Evolutionary conservation across 805 yeast species (phyloP), one percentile per base, ranked within the genome.

Genomic region (Kazachstania africana): DNA sequence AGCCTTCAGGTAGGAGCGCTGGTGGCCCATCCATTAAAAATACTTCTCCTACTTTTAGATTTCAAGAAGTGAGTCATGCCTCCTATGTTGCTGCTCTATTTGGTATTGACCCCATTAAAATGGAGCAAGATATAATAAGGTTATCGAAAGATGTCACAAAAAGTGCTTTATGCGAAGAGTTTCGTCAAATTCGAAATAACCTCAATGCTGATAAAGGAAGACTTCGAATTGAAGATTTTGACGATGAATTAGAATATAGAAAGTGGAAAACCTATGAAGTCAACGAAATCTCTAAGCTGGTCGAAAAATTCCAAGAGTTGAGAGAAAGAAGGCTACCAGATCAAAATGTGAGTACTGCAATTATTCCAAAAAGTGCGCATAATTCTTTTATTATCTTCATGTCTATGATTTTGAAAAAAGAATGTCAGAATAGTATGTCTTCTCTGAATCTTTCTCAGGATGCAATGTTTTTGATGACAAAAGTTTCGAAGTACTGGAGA

Each of bases 401-500:
- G 12, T 57, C 57, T 24, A 46, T 60, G 15, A 64, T 78, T 28
- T 42, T 76, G 5, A 57, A 57, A 17, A 42, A 50, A n/a, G 73
- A 66, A 22, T 36, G 37, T 15, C 17, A 26, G 2, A 20, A 27
- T n/a, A 34, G 34, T 18, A 18, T 21, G n/a, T 33, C 27, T 8
- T 28, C 37, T 4, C 28, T 44, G n/a, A 36, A 29, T 9, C 39
- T 67, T n/a, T 56, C 74, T 1, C 69, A 68, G 36, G 48, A 61
- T 12, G 58, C 70, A 0, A 48, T 54, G 6, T 62, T 59, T 27
- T 48, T 78, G 9, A 43, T 78, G 3, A 50, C 47, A 1, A 49
- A 61, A 12, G 68, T 71, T 33, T 57, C 71, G 5, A 62, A 58
- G 25, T 59, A 69, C 32, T 80, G 91, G 91, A 57, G 79, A 35